phyloP scores from a whole-genome alignment of 116 monocot genomes.

The Phalaenopsis hybrid region DNA sequence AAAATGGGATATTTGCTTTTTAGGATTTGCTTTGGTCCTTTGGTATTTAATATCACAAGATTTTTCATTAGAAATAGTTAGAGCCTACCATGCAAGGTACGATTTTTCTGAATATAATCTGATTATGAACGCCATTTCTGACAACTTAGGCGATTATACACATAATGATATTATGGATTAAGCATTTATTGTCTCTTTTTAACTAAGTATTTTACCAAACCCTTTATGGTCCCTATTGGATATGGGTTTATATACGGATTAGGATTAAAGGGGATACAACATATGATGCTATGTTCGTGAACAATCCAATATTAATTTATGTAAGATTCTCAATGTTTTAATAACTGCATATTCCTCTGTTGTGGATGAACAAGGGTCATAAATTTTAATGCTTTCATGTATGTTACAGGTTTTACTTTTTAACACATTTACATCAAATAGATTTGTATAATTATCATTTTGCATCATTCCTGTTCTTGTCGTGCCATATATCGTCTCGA shows the following conservation, averaged over 20 bases:
- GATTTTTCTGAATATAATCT: not conserved
- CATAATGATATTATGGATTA: not conserved
- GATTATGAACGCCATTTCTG: not conserved
- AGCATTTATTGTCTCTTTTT: not conserved
- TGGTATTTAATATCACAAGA: not conserved
- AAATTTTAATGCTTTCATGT: not conserved
- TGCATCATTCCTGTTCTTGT: not conserved
- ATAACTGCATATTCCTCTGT: not conserved
- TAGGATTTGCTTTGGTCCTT: not conserved
- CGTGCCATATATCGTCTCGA: not conserved
- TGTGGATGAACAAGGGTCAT: not conserved
- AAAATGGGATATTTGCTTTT: not conserved
- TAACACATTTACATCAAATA: not conserved
- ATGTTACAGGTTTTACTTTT: not conserved
- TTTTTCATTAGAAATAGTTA: not conserved
- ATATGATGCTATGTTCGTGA: not conserved
- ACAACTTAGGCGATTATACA: not conserved
- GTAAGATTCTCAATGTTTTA: not conserved
- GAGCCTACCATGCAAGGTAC: not conserved
- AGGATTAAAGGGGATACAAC: not conserved
- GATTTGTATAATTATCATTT: not conserved
- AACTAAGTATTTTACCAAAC: not conserved
- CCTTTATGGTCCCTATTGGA: not conserved
- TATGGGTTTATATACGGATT: not conserved
- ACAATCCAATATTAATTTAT: not conserved